Evolutionary conservation across 768 basidiomycete genomes (phyloP), one percentile per base, ranked within the genome.

Genomic region (Fibroporia radiculosa): DNA sequence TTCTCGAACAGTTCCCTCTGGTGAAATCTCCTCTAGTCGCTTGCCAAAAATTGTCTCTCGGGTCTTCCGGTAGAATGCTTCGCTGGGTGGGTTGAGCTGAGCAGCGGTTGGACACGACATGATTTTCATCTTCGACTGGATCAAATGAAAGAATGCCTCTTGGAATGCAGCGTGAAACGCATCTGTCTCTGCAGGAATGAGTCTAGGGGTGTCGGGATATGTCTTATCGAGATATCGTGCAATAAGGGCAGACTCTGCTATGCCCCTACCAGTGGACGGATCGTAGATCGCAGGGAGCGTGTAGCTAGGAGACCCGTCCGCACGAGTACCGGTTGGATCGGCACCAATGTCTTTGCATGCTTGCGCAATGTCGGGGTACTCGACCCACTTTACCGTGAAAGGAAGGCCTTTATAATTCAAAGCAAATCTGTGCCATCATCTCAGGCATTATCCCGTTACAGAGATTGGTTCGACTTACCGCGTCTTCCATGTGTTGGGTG

Each of bases 341-440:
- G 69, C 66, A 0, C 68, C 67, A 18, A 69, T 45, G 42, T 67
- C 59, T 44, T 63, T 62, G 54, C 58, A 57, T 37, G 58, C 51
- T 0, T 40, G 18, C 40, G 58, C 67, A 38, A 81, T 71, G 40
- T 79, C 73, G 2, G 71, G 71, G 48, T 66, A 73, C 48, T 78
- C 75, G 42, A 78, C 55, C 70, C 71, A 75, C 29, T 69, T 63
- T 3, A 75, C 77, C 50, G 62, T 66, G 59, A 72, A 71, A 1
- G 68, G 54, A 16, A 71, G 35, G 16, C 57, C 55, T 49, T 74
- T 73, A 58, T 62, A 57, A 47, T 71, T 70, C 41, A 70, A 52
- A 3, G 62, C 62, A 42, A 42, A 51, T 14, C 56, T 59, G 36
- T 11, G 13, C 18, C 38, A 28, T 13, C 10, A 16, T 7, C 4